These are phyloP conservation scores for Pseudofabraea citricarpa DNA, from an alignment of 2,329 filamentous ascomycete genomes.

Conservation along the genomic window DNA sequence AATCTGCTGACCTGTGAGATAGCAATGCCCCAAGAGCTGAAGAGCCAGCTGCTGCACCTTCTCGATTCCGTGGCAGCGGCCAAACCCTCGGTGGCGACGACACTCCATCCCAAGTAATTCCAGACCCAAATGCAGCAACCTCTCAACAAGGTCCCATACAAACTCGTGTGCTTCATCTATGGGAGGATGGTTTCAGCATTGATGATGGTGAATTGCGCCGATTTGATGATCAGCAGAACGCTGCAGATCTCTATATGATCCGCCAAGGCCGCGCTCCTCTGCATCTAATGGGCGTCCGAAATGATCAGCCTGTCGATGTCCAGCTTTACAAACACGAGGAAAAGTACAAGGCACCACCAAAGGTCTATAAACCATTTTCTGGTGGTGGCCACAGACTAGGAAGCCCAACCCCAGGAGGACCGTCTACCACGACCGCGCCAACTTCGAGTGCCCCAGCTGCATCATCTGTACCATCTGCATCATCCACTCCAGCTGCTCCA, in stretches of 20 bases:
- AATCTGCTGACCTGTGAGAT: conserved; percentile 6
- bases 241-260: conserved; percentile 69
- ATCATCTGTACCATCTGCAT: conserved; percentile 27
- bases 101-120: conserved; percentile 62
- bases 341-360: conserved; percentile 68
- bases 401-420: conserved; percentile 66
- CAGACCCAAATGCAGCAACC: conserved; percentile 47
- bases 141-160: conserved; percentile 35
- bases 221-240: conserved; percentile 75
- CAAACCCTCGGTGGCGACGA: conserved; percentile 77
- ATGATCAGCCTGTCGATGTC: conserved; percentile 73
- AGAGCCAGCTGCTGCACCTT: conserved; percentile 42
- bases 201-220: conserved; percentile 74
- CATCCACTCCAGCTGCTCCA: conserved; percentile 28
- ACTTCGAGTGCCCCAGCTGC: conserved; percentile 25
- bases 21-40: conserved; percentile 58
- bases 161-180: conserved; percentile 70
- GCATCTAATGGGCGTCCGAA: conserved; percentile 71
- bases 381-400: conserved; percentile 71
- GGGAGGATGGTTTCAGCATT: conserved; percentile 81
- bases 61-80: conserved; percentile 64
- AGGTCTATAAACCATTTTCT: conserved; percentile 70
- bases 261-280: conserved; percentile 71
- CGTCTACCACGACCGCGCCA: conserved; percentile 33
- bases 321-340: conserved; percentile 69